Percentiles rank a stretch among this genome's conserved stretches.
Conservation (phyloP, 768 basidiomycete genomes). For the Leccinum ochraceum region DNA sequence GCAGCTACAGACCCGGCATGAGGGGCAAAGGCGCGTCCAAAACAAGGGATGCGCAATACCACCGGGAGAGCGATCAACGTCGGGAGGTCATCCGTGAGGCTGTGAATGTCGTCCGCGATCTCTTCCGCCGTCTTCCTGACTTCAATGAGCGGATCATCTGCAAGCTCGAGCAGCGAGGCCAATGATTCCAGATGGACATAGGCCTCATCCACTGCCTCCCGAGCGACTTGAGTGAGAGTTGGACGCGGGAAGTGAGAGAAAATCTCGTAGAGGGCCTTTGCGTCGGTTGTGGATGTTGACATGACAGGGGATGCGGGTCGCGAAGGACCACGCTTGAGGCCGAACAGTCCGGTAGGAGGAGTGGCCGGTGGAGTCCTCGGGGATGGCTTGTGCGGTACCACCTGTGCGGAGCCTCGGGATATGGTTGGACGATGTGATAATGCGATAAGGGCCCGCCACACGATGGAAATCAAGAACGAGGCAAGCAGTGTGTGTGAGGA, state of each 20-base stretch:
- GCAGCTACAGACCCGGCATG: conserved; percentile 42
- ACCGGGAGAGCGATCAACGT: conserved; percentile 74
- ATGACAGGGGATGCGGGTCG: conserved; percentile 61
- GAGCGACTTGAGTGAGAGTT: conserved; percentile 54
- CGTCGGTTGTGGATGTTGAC: conserved; percentile 56
- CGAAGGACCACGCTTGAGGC: conserved; percentile 64
- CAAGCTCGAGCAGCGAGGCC: conserved; percentile 55
- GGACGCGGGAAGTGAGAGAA: conserved; percentile 65
- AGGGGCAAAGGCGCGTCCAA: conserved; percentile 3
- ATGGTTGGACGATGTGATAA: conserved; percentile 60
- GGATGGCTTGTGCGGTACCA: conserved; percentile 34
- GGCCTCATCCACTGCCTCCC: conserved; percentile 81
- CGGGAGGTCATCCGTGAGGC: conserved; percentile 63
- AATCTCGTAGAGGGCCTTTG: conserved; percentile 61
- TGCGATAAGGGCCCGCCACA: conserved; percentile 76
- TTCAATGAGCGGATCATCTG: conserved; percentile 34
- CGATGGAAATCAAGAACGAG: conserved; percentile 67
- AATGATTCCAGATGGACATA: conserved; percentile 64
- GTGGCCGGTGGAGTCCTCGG: conserved; percentile 54
- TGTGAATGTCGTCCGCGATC: conserved; percentile 45
- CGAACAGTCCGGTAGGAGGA: conserved; percentile 59
- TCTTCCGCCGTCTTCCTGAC: conserved; percentile 25
- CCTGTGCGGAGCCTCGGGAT: conserved; percentile 40
- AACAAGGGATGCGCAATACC: conserved; percentile 50
- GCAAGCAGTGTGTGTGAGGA: conserved; percentile 63